Evolutionary conservation across 2,329 filamentous ascomycete genomes (phyloP).

Genomic region (Apiospora koreana): DNA sequence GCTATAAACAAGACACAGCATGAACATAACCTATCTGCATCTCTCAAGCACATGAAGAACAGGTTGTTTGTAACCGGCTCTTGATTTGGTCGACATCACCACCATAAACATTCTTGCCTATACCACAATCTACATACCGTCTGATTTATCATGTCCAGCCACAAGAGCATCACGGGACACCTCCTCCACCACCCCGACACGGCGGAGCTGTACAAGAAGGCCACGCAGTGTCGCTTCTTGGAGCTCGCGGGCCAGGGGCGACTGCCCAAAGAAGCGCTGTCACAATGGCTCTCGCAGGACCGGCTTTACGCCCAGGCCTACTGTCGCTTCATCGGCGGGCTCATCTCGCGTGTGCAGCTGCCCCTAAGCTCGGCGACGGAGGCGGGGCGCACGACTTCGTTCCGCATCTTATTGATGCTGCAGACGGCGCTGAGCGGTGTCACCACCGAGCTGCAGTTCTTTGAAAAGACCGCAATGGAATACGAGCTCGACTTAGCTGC

Average conservation of each 20-base stretch:
- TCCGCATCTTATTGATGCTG: conserved; percentile 26
- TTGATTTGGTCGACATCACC: background rate
- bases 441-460: conserved; percentile 29
- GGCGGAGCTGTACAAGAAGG: conserved; percentile 25
- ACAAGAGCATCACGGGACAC: conserved; percentile 10
- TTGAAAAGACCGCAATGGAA: conserved; percentile 27
- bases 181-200: conserved; percentile 25
- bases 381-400: conserved; percentile 17
- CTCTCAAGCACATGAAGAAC: background rate
- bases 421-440: conserved; percentile 29
- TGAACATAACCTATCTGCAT: background rate
- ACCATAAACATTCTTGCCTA: background rate
- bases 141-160: conserved; percentile 17
- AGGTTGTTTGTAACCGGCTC: background rate
- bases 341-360: conserved; percentile 31
- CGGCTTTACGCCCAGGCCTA: conserved; percentile 34
- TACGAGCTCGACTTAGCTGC: conserved; percentile 27
- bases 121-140: conserved; percentile 20
- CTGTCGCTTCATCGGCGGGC: conserved; percentile 30
- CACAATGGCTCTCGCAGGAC: conserved; percentile 34
- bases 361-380: conserved; percentile 17
- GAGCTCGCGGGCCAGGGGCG: conserved; percentile 28
- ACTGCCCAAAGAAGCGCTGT: conserved; percentile 24
- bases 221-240: conserved; percentile 30
- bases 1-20: background rate